phyloP scores from a whole-genome alignment of 1,139 yeast species.

The Hyphopichia burtonii region DNA sequence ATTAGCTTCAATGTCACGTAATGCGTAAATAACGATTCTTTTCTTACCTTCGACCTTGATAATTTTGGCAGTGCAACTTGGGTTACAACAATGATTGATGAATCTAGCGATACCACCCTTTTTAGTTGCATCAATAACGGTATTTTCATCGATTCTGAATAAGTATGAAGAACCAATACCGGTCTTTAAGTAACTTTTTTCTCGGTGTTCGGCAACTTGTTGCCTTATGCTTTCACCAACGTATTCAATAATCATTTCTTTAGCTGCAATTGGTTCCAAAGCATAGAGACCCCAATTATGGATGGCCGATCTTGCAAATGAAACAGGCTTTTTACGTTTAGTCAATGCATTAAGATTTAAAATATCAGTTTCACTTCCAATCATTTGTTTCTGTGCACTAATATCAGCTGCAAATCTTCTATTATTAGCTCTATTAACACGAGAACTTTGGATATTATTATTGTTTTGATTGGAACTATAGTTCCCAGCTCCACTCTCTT shows the following conservation, averaged over 20 bases:
- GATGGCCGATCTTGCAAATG: conserved; percentile 93
- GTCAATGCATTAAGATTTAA: conserved; percentile 75
- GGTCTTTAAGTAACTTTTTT: conserved; percentile 77
- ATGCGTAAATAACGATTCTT: conserved; percentile 91
- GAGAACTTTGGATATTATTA: conserved; percentile 57
- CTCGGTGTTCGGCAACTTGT: conserved; percentile 92
- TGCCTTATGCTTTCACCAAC: conserved; percentile 97
- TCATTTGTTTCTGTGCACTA: conserved; percentile 72
- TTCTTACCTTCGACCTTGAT: conserved; percentile 93
- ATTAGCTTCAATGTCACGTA: conserved; percentile 82
- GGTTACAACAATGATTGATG: conserved; percentile 95
- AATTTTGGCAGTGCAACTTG: conserved; percentile 95
- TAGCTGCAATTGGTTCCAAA: conserved; percentile 87
- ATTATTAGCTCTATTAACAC: conserved; percentile 85
- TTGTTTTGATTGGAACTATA: conserved; percentile 17
- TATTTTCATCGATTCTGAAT: conserved; percentile 89
- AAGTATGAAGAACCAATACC: conserved; percentile 96
- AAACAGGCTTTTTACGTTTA: conserved; percentile 89
- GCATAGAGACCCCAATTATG: conserved; percentile 99
- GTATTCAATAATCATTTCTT: conserved; percentile 96
- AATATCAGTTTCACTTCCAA: conserved; percentile 81
- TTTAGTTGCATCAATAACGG: conserved; percentile 96
- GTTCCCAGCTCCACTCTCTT: conserved; percentile 36
- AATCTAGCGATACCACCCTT: conserved; percentile 96
- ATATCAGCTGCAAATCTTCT: conserved; percentile 91